phyloP scores from a whole-genome alignment of 305 asterid species.

The Fraxinus xanthoxyloides region DNA sequence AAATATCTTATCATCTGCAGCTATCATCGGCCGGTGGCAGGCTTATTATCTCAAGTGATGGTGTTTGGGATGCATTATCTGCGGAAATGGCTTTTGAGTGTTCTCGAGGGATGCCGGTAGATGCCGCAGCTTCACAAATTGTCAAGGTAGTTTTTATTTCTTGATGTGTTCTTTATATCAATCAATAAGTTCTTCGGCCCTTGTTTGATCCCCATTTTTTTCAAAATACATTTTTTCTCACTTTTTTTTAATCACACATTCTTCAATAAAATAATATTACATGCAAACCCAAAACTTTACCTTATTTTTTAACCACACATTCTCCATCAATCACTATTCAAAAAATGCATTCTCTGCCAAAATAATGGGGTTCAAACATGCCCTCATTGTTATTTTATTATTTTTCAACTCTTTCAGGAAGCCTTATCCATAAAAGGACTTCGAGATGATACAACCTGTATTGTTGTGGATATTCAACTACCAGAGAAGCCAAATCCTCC shows the following conservation, averaged over 20 bases:
- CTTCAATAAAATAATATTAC: too few species aligned
- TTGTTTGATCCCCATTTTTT: too few species aligned
- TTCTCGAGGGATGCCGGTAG: constrained; percentile 81
- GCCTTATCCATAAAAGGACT: constrained; percentile 84
- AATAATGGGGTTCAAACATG: too few species aligned
- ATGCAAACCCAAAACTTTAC: too few species aligned
- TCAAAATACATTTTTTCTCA: too few species aligned
- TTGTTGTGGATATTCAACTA: constrained; percentile 77
- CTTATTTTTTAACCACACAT: too few species aligned
- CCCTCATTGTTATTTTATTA: neutral
- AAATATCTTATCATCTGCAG: constrained; percentile 40
- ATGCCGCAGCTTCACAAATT: constrained; percentile 84
- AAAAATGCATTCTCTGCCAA: too few species aligned
- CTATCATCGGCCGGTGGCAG: constrained; percentile 90
- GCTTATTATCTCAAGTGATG: constrained; percentile 85
- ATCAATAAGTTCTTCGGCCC: too few species aligned
- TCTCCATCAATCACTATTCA: too few species aligned
- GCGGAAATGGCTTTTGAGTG: constrained; percentile 87
- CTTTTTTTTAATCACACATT: too few species aligned
- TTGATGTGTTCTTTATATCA: neutral
- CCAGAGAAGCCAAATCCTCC: constrained; percentile 73
- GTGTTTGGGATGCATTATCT: constrained; percentile 97
- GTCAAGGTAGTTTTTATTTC: constrained; percentile 56
- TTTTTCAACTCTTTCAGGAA: constrained; percentile 50
- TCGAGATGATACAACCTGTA: constrained; percentile 96